Conservation (phyloP, 768 basidiomycete species). For the Cyclocybe aegerita region DNA sequence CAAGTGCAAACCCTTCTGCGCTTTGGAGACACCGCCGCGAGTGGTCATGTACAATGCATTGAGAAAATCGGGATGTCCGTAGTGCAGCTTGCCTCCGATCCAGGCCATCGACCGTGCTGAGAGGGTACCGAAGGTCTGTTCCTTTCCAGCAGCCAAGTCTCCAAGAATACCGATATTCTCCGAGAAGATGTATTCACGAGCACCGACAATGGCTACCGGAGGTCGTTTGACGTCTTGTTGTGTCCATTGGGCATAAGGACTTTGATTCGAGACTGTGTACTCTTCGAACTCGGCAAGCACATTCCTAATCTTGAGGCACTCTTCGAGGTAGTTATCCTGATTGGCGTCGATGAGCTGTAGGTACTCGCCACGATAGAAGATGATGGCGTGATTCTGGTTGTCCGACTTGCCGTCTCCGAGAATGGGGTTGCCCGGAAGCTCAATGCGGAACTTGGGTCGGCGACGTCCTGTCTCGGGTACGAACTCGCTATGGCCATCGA, state of each 20-base stretch:
- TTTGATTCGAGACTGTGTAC: conserved; percentile 79
- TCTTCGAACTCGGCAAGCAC: conserved; percentile 98
- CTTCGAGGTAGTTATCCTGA: conserved; percentile 99
- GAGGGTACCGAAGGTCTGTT: conserved; percentile 98
- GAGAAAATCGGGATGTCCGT: conserved; percentile 99
- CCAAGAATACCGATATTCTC: conserved; percentile 99
- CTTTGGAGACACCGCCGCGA: conserved; percentile 97
- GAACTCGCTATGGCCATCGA: conserved; percentile 98
- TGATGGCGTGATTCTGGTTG: conserved; percentile 99
- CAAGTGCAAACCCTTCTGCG: conserved; percentile 97
- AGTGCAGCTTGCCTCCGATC: conserved; percentile 98
- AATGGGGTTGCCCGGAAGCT: conserved; percentile 98
- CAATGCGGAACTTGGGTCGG: conserved; percentile 96
- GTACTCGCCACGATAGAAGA: conserved; percentile 99
- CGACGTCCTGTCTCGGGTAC: conserved; percentile 84
- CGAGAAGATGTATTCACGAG: conserved; percentile 99
- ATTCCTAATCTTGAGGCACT: conserved; percentile 98
- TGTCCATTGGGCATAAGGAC: conserved; percentile 89
- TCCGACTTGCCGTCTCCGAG: conserved; percentile 99
- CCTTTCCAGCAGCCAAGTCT: conserved; percentile 97
- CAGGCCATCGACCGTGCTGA: conserved; percentile 94
- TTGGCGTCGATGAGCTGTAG: conserved; percentile 99
- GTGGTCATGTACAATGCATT: conserved; percentile 98
- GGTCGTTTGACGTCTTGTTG: conserved; percentile 84
- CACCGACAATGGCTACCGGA: conserved; percentile 97